phyloP scores from a whole-genome alignment of 768 basidiomycete species.

The Trichaptum fuscoviolaceum region DNA sequence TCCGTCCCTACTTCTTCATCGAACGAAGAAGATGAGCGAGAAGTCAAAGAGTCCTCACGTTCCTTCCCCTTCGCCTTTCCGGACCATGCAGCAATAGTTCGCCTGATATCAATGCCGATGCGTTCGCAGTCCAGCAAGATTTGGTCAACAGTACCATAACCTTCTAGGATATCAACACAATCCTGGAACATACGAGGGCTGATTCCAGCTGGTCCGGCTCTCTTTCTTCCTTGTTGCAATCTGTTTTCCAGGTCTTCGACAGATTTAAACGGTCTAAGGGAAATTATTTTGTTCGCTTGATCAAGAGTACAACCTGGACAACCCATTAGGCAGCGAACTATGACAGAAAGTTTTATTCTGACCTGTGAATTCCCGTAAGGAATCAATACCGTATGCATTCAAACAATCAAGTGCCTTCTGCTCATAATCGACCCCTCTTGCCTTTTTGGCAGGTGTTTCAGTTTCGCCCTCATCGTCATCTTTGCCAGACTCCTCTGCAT shows the following conservation, averaged over 20 bases:
- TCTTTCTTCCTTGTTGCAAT: constrained; percentile 84
- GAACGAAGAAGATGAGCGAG: constrained; percentile 12
- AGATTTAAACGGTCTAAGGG: constrained; percentile 73
- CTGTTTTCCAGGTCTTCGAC: constrained; percentile 71
- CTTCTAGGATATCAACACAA: constrained; percentile 75
- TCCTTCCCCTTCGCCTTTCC: constrained; percentile 34
- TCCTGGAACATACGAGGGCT: constrained; percentile 90
- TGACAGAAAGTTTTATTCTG: constrained; percentile 17
- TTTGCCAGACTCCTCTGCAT: constrained; percentile 46
- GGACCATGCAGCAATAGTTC: constrained; percentile 78
- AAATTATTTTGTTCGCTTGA: constrained; percentile 76
- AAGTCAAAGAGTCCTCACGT: constrained; percentile 26
- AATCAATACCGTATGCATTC: constrained; percentile 56
- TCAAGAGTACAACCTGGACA: constrained; percentile 66
- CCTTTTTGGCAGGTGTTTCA: constrained; percentile 23
- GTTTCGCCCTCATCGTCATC: constrained; percentile 46
- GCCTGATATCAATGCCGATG: constrained; percentile 70
- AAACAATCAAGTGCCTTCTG: constrained; percentile 60
- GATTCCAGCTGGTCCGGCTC: constrained; percentile 74
- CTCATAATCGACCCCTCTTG: constrained; percentile 35
- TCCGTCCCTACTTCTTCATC: constrained; percentile 41
- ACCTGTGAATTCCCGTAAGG: constrained; percentile 75
- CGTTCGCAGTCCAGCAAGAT: constrained; percentile 85
- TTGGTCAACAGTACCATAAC: constrained; percentile 83
- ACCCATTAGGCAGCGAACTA: constrained; percentile 10